A percentile compares a stretch with the other conserved stretches of the same genome.
phyloP scores from a whole-genome alignment of 176 grass and related monocot species.

The Musa itinerans region DNA sequence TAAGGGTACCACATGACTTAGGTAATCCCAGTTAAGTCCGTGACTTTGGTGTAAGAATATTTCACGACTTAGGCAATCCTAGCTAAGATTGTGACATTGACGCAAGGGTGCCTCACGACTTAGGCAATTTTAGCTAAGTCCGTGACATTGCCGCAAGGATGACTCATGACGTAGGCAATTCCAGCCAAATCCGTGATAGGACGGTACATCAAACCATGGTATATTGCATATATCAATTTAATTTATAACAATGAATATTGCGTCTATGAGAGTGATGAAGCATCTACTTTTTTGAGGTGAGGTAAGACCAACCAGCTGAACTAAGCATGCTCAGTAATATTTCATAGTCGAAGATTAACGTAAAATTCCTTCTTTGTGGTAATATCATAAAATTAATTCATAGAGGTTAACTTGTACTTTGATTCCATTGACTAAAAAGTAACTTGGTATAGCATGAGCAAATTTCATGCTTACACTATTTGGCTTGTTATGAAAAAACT shows the following conservation, averaged over 20 bases:
- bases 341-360: not conserved
- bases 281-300: not conserved
- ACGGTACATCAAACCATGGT: no score
- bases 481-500: not conserved
- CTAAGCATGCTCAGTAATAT: not conserved
- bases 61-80: no score
- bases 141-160: no score
- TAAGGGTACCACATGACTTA: no score
- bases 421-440: not conserved
- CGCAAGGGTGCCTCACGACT: no score
- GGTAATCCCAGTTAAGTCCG: no score
- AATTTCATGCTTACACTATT: not conserved
- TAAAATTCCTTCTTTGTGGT: not conserved
- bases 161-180: no score
- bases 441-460: not conserved
- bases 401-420: not conserved
- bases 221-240: no score
- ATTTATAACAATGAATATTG: not conserved
- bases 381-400: not conserved
- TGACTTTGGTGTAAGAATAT: no score
- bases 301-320: not conserved
- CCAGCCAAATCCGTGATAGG: no score
- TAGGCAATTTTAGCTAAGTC: no score
- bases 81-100: no score
- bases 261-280: not conserved